These are phyloP conservation scores for Calocybe cyanea DNA, from an alignment of 768 basidiomycete genomes.

Conservation along the genomic window DNA sequence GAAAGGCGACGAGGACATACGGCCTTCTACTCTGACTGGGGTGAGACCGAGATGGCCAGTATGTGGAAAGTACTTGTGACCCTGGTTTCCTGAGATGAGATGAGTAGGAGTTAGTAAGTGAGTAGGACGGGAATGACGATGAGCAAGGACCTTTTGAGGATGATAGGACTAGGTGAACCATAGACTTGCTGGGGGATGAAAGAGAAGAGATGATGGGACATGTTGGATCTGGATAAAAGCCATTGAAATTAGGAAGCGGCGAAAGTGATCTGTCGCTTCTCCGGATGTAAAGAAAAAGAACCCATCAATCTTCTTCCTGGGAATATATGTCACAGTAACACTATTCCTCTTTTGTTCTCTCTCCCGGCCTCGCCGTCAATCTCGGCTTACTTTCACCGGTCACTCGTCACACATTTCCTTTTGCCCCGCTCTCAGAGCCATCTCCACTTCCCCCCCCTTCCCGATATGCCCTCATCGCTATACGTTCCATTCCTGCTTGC, in stretches of 20 bases:
- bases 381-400: conserved; percentile 13
- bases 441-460: conserved; percentile 6
- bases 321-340: conserved; percentile 24
- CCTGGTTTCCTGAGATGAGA: conserved; percentile 50
- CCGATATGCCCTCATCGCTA: conserved; percentile 61
- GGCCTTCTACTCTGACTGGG: conserved; percentile 73
- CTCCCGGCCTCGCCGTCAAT: conserved; percentile 11
- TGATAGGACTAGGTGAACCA: conserved; percentile 69
- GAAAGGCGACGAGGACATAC: conserved; percentile 33
- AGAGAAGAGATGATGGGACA: conserved; percentile 25
- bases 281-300: conserved; percentile 23
- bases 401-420: conserved; percentile 7
- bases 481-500: conserved; percentile 78
- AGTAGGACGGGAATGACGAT: conserved; percentile 5
- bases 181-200: conserved; percentile 28
- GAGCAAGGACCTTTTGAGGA: conserved; percentile 48
- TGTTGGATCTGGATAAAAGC: conserved; percentile 39
- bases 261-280: conserved; percentile 34
- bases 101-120: neutral
- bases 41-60: conserved; percentile 79
- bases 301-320: conserved; percentile 27
- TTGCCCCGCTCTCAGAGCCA: too few relatives aligned
- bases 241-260: conserved; percentile 33
- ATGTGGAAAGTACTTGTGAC: conserved; percentile 69
- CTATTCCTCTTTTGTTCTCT: conserved; percentile 1